These are phyloP conservation scores for Psilocybe cyanescens DNA, from an alignment of 768 basidiomycete genomes.

Conservation along the genomic window DNA sequence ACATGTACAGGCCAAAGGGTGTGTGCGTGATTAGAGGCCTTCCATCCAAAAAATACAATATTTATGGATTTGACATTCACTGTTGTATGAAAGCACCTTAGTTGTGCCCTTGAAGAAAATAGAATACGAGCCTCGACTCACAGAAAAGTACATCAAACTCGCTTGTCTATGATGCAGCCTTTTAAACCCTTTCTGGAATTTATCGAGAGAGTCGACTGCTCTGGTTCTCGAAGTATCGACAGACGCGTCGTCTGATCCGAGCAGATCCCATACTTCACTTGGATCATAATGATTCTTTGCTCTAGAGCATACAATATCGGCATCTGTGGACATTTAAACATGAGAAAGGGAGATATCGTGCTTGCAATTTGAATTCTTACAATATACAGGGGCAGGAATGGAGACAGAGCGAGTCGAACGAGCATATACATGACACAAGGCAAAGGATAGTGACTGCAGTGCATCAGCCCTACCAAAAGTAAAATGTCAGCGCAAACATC, in stretches of 20 bases:
- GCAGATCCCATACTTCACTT: constrained; percentile 36
- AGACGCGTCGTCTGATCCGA: constrained; percentile 44
- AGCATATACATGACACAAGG: constrained; percentile 60
- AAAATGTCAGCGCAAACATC: constrained; percentile 25
- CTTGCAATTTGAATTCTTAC: constrained; percentile 40
- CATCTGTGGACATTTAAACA: constrained; percentile 46
- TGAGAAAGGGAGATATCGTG: background rate
- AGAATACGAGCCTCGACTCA: constrained; percentile 19
- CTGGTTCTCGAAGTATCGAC: constrained; percentile 28
- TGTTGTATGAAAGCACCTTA: too few species aligned
- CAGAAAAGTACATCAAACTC: constrained; percentile 45
- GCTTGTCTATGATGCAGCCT: constrained; percentile 39
- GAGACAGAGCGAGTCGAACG: constrained; percentile 82
- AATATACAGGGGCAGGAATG: constrained; percentile 83
- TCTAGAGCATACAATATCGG: constrained; percentile 63
- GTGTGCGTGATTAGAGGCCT: too few species aligned
- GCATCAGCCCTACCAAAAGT: constrained; percentile 54
- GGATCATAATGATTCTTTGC: constrained; percentile 47
- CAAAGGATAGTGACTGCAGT: constrained; percentile 74
- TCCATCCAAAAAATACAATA: too few species aligned
- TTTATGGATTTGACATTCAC: too few species aligned
- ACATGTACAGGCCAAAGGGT: too few species aligned
- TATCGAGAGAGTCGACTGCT: constrained; percentile 40
- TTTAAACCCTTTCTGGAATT: constrained; percentile 54
- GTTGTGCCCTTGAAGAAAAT: background rate